A percentile compares a stretch with the other conserved stretches of the same genome.
phyloP scores from a whole-genome alignment of 768 basidiomycete species.

The Inosperma sp. region DNA sequence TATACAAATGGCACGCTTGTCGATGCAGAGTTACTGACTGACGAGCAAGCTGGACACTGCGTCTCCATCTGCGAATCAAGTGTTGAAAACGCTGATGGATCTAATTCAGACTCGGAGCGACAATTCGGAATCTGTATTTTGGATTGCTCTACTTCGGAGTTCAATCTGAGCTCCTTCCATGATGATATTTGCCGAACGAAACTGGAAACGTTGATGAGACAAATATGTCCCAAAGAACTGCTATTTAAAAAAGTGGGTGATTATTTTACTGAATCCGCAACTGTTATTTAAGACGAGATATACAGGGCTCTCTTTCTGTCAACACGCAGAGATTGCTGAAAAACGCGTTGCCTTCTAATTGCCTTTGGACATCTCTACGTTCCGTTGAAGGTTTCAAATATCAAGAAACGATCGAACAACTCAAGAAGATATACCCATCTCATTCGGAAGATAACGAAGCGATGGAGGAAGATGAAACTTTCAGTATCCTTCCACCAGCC shows the following conservation, averaged over 20 bases:
- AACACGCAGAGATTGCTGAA: constrained; percentile 80
- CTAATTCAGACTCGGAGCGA: constrained; percentile 34
- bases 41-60: constrained; percentile 95
- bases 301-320: constrained; percentile 80
- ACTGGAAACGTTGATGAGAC: constrained; percentile 89
- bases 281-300: not conserved
- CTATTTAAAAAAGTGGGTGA: constrained; percentile 73
- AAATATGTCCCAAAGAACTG: constrained; percentile 88
- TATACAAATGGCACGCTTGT: constrained; percentile 96
- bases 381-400: constrained; percentile 79
- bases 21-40: constrained; percentile 80
- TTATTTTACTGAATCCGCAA: not conserved
- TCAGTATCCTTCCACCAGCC: constrained; percentile 33
- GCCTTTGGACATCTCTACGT: constrained; percentile 86
- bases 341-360: constrained; percentile 68
- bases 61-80: constrained; percentile 76
- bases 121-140: constrained; percentile 86
- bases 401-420: constrained; percentile 61
- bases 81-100: constrained; percentile 32
- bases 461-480: constrained; percentile 32
- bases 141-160: constrained; percentile 94
- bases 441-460: constrained; percentile 33
- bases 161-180: constrained; percentile 83
- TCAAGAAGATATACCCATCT: constrained; percentile 60
- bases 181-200: constrained; percentile 92